These are phyloP conservation scores for Physcia stellaris DNA, from an alignment of 495 filamentous ascomycete species.

Conservation along the genomic window DNA sequence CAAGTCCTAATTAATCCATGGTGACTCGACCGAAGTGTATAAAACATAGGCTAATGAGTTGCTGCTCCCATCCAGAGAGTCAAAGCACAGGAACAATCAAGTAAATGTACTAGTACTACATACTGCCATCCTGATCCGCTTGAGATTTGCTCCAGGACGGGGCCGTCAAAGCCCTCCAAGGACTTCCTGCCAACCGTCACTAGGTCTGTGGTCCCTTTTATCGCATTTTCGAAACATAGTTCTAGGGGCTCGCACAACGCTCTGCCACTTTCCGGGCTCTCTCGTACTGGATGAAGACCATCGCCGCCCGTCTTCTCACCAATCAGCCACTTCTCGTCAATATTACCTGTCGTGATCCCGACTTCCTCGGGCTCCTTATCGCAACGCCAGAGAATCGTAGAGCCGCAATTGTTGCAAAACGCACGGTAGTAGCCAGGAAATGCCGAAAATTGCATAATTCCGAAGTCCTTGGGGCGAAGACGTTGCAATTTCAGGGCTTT, in stretches of 20 bases:
- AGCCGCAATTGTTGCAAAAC: constrained; percentile 1
- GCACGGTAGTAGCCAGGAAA: background rate
- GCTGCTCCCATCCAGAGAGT: background rate
- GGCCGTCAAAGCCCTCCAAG: constrained; percentile 1
- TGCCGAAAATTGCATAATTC: background rate
- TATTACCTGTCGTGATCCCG: background rate
- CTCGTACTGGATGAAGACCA: background rate
- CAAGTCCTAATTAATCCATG: background rate
- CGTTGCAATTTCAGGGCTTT: background rate
- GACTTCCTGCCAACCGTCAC: background rate
- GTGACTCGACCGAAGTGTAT: background rate
- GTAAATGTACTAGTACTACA: background rate
- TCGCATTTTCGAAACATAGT: background rate
- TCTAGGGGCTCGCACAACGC: background rate
- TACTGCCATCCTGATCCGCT: background rate
- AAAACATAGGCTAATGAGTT: background rate
- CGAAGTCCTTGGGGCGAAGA: background rate
- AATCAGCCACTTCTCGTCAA: constrained; percentile 1
- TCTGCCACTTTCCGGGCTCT: background rate
- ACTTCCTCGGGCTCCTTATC: constrained; percentile 2
- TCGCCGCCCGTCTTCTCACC: background rate
- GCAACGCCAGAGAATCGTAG: constrained; percentile 1
- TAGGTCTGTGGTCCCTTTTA: background rate
- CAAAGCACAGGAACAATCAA: background rate
- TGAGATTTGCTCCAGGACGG: background rate